These are phyloP conservation scores for Annulohypoxylon stygium DNA, from an alignment of 495 filamentous ascomycete species.

Conservation along the genomic window DNA sequence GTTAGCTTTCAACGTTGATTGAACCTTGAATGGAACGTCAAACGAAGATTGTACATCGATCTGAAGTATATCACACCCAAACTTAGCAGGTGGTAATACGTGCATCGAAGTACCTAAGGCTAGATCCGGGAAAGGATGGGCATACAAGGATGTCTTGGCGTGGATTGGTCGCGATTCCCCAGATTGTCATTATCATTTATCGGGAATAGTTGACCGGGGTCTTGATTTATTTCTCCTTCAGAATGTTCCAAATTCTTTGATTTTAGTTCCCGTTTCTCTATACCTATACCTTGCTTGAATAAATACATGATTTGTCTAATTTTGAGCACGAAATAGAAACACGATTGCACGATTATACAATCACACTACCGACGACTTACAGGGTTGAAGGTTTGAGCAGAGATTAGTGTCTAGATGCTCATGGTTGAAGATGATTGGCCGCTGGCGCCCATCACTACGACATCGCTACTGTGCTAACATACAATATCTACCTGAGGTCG, in stretches of 20 bases:
- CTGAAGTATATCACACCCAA: background rate
- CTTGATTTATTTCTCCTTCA: constrained; percentile 26
- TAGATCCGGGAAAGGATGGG: constrained; percentile 40
- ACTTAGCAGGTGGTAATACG: background rate
- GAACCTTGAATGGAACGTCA: background rate
- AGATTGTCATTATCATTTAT: constrained; percentile 38
- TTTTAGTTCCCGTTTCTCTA: constrained; percentile 4
- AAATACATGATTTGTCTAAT: background rate
- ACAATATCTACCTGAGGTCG: constrained; percentile 29
- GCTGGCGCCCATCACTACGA: constrained; percentile 41
- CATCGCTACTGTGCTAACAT: constrained; percentile 48
- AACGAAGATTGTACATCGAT: constrained; percentile 30
- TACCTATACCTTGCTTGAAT: background rate
- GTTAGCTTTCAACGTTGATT: constrained; percentile 12
- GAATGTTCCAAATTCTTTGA: constrained; percentile 21
- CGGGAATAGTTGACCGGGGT: constrained; percentile 33
- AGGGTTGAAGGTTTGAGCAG: constrained; percentile 28
- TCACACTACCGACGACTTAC: constrained; percentile 13
- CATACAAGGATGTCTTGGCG: constrained; percentile 34
- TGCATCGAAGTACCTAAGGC: background rate
- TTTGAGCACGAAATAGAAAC: background rate
- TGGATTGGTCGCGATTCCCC: constrained; percentile 44
- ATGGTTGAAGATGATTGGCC: constrained; percentile 49
- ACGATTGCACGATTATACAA: background rate
- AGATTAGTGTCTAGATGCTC: constrained; percentile 32